phyloP scores from a whole-genome alignment of 2,329 filamentous ascomycete genomes.

The Alternaria arborescens region DNA sequence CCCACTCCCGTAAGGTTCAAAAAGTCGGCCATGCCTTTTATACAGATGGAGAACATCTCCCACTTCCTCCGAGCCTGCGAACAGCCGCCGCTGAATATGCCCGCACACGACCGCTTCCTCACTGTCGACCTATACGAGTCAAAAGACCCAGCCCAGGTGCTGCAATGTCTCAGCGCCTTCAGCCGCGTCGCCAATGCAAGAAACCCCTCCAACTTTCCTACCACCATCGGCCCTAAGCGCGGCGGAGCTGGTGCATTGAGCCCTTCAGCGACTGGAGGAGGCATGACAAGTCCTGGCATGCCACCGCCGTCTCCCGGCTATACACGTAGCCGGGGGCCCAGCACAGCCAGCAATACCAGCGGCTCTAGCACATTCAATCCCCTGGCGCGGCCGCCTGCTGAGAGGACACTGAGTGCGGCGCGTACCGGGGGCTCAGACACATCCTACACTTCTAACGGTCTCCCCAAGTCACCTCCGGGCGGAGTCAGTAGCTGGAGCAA shows the following conservation, averaged over 20 bases:
- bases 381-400: slow-evolving; percentile 45
- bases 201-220: slow-evolving; percentile 77
- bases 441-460: slow-evolving; percentile 62
- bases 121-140: slow-evolving; percentile 96
- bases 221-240: slow-evolving; percentile 76
- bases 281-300: slow-evolving; percentile 34
- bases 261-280: slow-evolving; percentile 43
- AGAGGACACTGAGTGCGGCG: slow-evolving; percentile 55
- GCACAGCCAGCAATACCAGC: slow-evolving; percentile 51
- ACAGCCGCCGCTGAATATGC: slow-evolving; percentile 82
- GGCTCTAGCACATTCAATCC: slow-evolving; percentile 58
- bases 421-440: slow-evolving; percentile 65
- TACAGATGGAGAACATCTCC: slow-evolving; percentile 99
- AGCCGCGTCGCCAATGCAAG: slow-evolving; percentile 82
- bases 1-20: slow-evolving; percentile 89
- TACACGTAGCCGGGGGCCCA: slow-evolving; percentile 55
- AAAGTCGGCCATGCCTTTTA: slow-evolving; percentile 92
- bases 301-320: slow-evolving; percentile 42
- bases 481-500: slow-evolving; percentile 92
- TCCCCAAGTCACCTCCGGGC: slow-evolving; percentile 56
- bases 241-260: slow-evolving; percentile 57
- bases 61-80: slow-evolving; percentile 93
- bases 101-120: slow-evolving; percentile 93
- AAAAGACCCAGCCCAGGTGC: slow-evolving; percentile 94
- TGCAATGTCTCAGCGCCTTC: slow-evolving; percentile 92